Base-by-base conservation (phyloP, 805 yeast species). In the Wickerhamomyces bisporus region DNA sequence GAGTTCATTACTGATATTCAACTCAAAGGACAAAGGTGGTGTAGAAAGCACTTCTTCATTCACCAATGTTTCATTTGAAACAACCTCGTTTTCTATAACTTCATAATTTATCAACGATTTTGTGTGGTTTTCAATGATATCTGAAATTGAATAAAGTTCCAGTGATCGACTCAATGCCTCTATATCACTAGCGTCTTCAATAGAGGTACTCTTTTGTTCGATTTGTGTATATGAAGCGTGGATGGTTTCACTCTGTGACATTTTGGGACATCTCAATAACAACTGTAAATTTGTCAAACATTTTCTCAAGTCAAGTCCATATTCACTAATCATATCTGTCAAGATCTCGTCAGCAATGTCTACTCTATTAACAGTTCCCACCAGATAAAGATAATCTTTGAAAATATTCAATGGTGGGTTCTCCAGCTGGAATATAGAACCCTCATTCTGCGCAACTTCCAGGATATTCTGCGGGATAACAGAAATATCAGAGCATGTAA, bases 401-500 rank as follows among this genome's bases (percentile, higher is more conserved):
- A 69, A 45, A 5, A 57, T 41, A 1, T 41, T 45, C 1, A 16
- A 4, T 5, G 21, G 21, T 39, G 36, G 39, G 52, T 38, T 29
- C 45, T 53, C 24, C 21, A 61, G 65, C 27, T 55, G 50, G 36
- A 58, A 67, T 23, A 58, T 61, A 0, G 79, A 58, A 8, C 62
- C 50, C 29, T 71, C 75, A 32, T 60, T 68, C 14, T 45, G 45
- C 0, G 79, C 75, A 30, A 67, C 52, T 8, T 75, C 73, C 16
- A 70, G 43, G 6, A 82, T 51, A 31, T 57, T 63, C 21, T 51
- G 47, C 0, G 88, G 88, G 6, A 81, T 58, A 25, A 58, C 63
- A 9, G 55, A 52, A 3, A 64, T 38, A 43, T 75, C 77, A 7
- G 68, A 62, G 51, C 89, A 83, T 0, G 88, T 81, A 12, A 86